Percentiles rank a stretch among this genome's conserved stretches.
These are phyloP conservation scores for Pneumocystis canis DNA, from an alignment of 1,139 yeast genomes.

Conservation along the genomic window DNA sequence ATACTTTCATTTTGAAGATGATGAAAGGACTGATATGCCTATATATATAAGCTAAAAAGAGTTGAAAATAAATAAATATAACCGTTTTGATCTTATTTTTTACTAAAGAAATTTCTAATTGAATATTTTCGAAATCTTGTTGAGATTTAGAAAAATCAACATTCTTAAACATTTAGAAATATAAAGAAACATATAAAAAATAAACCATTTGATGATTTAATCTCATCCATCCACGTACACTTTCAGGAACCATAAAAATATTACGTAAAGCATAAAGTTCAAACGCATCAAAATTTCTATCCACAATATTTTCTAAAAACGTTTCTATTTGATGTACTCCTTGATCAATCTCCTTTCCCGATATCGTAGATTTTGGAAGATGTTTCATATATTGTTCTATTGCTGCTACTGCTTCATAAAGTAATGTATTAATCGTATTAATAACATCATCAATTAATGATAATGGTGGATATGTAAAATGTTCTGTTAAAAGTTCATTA, in stretches of 20 bases:
- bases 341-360: conserved; percentile 42
- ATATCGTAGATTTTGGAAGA: conserved; percentile 16
- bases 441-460: conserved; percentile 77
- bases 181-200: conserved; percentile 2
- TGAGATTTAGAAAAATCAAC: conserved; percentile 6
- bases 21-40: not conserved
- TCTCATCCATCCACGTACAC: conserved; percentile 57
- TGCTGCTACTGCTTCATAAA: conserved; percentile 72
- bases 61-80: not conserved
- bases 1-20: not conserved
- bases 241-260: conserved; percentile 54
- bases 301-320: conserved; percentile 61
- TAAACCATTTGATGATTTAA: conserved; percentile 48
- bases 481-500: conserved; percentile 51
- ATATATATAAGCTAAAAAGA: not conserved
- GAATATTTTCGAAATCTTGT: conserved; percentile 4
- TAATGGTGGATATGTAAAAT: conserved; percentile 76
- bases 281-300: conserved; percentile 70
- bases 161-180: not conserved
- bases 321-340: conserved; percentile 79
- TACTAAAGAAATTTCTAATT: conserved; percentile 4
- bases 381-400: conserved; percentile 48
- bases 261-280: conserved; percentile 73
- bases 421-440: conserved; percentile 70
- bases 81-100: conserved; percentile 3